Percentiles rank a stretch among this genome's conserved stretches.
phyloP scores from a whole-genome alignment of 164 flowering plant species.

The Stephania japonica region DNA sequence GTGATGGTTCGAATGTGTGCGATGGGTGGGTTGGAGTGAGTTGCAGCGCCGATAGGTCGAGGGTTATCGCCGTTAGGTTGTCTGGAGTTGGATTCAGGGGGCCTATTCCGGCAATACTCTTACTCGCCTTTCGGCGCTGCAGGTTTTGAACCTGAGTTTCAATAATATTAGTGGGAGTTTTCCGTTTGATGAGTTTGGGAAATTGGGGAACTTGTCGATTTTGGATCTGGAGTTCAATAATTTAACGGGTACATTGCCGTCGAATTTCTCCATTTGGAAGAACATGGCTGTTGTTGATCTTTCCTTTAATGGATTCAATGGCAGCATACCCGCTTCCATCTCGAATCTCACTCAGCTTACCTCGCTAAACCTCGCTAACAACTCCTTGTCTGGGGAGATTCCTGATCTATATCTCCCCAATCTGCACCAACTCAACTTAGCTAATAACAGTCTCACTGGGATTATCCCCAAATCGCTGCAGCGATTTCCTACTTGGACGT shows the following conservation, averaged over 20 bases:
- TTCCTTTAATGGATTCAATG: conserved; percentile 62
- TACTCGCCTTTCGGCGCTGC: conserved; percentile 50
- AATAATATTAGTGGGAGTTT: conserved; percentile 57
- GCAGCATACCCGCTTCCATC: conserved; percentile 48
- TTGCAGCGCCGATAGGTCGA: conserved; percentile 46
- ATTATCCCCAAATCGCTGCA: conserved; percentile 47
- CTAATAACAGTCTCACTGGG: conserved; percentile 52
- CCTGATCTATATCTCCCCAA: conserved; percentile 32
- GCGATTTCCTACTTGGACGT: conserved; percentile 43
- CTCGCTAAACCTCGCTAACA: conserved; percentile 43
- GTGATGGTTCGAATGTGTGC: conserved; percentile 14
- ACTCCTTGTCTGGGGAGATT: conserved; percentile 46
- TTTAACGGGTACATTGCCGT: conserved; percentile 66
- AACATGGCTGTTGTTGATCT: conserved; percentile 50
- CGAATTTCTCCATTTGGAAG: conserved; percentile 28
- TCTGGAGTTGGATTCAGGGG: conserved; percentile 59
- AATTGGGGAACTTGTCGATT: conserved; percentile 38
- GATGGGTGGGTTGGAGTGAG: conserved; percentile 53
- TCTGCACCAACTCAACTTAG: conserved; percentile 43
- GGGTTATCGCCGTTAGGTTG: conserved; percentile 48
- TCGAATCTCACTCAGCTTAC: conserved; percentile 41
- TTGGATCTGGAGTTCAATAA: conserved; percentile 68
- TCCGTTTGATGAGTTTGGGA: conserved; percentile 47
- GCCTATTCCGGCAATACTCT: conserved; percentile 55
- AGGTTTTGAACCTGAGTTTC: conserved; percentile 54